Conservation (phyloP, 2,329 filamentous ascomycete species). For the Ramularia endophylla region DNA sequence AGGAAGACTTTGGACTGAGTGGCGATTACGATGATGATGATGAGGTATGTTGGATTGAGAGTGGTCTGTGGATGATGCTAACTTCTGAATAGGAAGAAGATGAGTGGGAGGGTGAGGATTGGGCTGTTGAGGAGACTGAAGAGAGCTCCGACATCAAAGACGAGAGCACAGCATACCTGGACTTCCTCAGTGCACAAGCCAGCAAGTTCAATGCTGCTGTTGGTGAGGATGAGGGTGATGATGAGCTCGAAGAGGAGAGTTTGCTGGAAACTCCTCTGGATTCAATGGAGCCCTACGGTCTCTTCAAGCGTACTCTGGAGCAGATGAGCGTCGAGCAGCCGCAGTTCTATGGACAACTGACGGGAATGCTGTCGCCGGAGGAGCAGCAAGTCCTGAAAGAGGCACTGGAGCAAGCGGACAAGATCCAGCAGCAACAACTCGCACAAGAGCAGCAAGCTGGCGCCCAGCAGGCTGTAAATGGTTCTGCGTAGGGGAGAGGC, state of each 20-base stretch:
- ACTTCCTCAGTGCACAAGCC: slow-evolving; percentile 84
- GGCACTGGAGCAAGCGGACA: slow-evolving; percentile 67
- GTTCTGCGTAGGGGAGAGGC: not conserved
- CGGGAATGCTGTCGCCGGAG: slow-evolving; percentile 68
- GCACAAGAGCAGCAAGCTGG: slow-evolving; percentile 13
- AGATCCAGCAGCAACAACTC: slow-evolving; percentile 34
- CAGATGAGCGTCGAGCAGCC: slow-evolving; percentile 88
- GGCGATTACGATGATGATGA: slow-evolving; percentile 70
- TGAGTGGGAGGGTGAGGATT: slow-evolving; percentile 72
- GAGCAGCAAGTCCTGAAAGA: slow-evolving; percentile 76
- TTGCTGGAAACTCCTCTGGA: slow-evolving; percentile 91
- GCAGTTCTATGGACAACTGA: slow-evolving; percentile 76
- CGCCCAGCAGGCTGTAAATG: not conserved
- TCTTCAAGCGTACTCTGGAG: slow-evolving; percentile 77
- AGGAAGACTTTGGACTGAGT: slow-evolving; percentile 68
- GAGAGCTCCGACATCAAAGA: slow-evolving; percentile 69
- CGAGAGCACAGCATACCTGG: slow-evolving; percentile 88
- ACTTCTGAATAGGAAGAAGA: slow-evolving; percentile 54
- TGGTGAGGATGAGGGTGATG: slow-evolving; percentile 63
- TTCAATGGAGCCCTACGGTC: slow-evolving; percentile 86
- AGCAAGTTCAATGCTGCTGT: slow-evolving; percentile 47
- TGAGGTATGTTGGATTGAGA: slow-evolving; percentile 39
- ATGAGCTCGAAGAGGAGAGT: slow-evolving; percentile 86
- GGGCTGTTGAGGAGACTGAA: slow-evolving; percentile 57
- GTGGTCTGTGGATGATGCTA: slow-evolving; percentile 1